Base-by-base conservation (phyloP, 129 eudicot species). In the Rutidosis leptorrhynchoides region DNA sequence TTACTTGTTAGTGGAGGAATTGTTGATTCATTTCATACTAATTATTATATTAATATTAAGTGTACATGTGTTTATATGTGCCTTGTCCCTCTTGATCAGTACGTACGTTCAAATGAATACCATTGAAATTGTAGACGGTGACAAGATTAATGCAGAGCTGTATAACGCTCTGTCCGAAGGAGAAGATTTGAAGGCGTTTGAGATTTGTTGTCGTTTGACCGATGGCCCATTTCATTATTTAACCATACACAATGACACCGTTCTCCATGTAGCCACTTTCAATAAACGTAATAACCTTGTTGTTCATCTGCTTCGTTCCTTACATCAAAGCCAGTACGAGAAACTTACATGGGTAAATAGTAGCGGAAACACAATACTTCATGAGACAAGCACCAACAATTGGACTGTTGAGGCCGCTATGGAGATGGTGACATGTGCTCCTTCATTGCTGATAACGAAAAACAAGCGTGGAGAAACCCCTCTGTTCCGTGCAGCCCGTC, bases 191-290 rank as follows among this genome's bases (percentile, higher is more conserved):
- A 68, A 68, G 40, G 73, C 55, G 24, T 54, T 51, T 68, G 33
- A 68, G 21, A 54, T 33, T 20, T 68, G 73, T 25, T 54, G 2
- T 68, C 40, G 26, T 54, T 20, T 23, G 59, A 22, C 26, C 2
- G 61, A 68, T 54, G 85, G 82, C 40, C 81, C 79, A 1, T 72
- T 81, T 16, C 76, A 56, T 10, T 26, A 20, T 4, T n/a, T 81
- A 6, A 76, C 82, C 3, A 63, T 64, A 57, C 73, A 70, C 46
- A 7, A 23, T 0, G 76, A 77, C 62, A 76, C 73, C 0, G 79
- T 81, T 12, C 62, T 81, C 26, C 82, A 81, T 9, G 45, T 76
- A 17, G 79, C 85, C 8, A 22, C 46, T 17, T 64, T 72, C 79
- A 40, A 76, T 6, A 73, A 49, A 61, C 69, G 69, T 54, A 81